A percentile compares a stretch with the other conserved stretches of the same genome.
phyloP scores from a whole-genome alignment of 2,329 filamentous ascomycete species.

The Dothistroma pini region DNA sequence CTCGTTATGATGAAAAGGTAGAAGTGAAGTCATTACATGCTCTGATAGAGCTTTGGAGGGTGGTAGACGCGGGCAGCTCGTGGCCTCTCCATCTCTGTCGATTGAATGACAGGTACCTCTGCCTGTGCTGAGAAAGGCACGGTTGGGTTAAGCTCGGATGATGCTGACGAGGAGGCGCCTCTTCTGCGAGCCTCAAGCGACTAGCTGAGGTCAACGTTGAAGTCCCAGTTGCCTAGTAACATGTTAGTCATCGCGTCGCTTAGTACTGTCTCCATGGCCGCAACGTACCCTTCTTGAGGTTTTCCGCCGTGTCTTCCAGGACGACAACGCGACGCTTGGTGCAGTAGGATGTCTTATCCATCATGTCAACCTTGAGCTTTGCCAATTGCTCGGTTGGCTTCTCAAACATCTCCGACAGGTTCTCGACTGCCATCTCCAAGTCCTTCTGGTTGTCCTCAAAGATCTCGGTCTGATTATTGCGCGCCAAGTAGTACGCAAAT shows the following conservation, averaged over 20 bases:
- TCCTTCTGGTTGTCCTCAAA: conserved; percentile 99
- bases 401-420: conserved; percentile 98
- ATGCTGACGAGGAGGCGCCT: not conserved
- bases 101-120: not conserved
- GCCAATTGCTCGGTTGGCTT: conserved; percentile 86
- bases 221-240: conserved; percentile 34
- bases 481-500: conserved; percentile 94
- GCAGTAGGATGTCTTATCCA: conserved; percentile 98
- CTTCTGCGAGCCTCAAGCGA: not conserved
- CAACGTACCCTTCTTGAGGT: conserved; percentile 76
- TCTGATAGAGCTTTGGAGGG: not conserved
- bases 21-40: conserved; percentile 1
- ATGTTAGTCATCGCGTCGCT: conserved; percentile 4
- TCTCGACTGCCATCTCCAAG: conserved; percentile 94
- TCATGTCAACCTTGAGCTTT: conserved; percentile 89
- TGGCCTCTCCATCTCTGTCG: not conserved
- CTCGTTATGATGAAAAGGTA: conserved; percentile 3
- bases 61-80: too few relatives aligned
- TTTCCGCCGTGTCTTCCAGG: conserved; percentile 87
- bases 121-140: not conserved
- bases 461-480: conserved; percentile 93
- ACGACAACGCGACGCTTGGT: conserved; percentile 87
- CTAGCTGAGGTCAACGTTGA: conserved; percentile 31
- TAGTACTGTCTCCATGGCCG: not conserved
- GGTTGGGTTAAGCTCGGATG: too few relatives aligned